Percentiles rank a stretch among this genome's conserved stretches.
These are phyloP conservation scores for Hanseniaspora mollemarum DNA, from an alignment of 805 yeast species.

Conservation along the genomic window DNA sequence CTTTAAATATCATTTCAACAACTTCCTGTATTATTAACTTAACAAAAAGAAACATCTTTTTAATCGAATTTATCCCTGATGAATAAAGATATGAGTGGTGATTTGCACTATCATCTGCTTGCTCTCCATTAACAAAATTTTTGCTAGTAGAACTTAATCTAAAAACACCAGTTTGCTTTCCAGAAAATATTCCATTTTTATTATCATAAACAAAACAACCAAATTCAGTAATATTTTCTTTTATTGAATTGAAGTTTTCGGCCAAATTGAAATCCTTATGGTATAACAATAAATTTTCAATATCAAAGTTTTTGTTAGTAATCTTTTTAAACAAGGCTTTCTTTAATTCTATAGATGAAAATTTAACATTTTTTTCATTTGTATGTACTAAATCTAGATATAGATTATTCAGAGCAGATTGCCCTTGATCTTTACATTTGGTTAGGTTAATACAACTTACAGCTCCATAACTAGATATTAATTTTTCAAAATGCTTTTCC, in stretches of 20 bases:
- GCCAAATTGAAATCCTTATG: constrained; percentile 29
- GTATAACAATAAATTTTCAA: constrained; percentile 32
- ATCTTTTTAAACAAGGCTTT: constrained; percentile 4
- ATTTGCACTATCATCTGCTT: neutral
- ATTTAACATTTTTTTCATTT: neutral
- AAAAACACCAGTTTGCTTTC: constrained; percentile 83
- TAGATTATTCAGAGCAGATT: constrained; percentile 52
- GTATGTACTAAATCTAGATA: constrained; percentile 30
- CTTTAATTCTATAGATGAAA: constrained; percentile 2
- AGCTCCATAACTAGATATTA: constrained; percentile 68
- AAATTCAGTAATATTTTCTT: constrained; percentile 59
- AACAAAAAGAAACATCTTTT: constrained; percentile 66
- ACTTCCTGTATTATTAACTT: constrained; percentile 63
- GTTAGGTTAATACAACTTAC: constrained; percentile 72
- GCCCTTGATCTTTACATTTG: constrained; percentile 51
- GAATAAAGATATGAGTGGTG: neutral
- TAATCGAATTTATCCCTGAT: constrained; percentile 70
- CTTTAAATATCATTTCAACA: constrained; percentile 34
- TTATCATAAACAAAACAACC: constrained; percentile 76
- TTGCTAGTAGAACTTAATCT: constrained; percentile 46
- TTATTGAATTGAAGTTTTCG: constrained; percentile 39
- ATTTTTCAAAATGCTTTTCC: constrained; percentile 62
- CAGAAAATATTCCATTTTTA: constrained; percentile 44
- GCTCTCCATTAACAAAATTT: constrained; percentile 4
- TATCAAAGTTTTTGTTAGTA: neutral